Base-by-base conservation (phyloP, 2,329 filamentous ascomycete genomes). In the Microsporum ferrugineum region DNA sequence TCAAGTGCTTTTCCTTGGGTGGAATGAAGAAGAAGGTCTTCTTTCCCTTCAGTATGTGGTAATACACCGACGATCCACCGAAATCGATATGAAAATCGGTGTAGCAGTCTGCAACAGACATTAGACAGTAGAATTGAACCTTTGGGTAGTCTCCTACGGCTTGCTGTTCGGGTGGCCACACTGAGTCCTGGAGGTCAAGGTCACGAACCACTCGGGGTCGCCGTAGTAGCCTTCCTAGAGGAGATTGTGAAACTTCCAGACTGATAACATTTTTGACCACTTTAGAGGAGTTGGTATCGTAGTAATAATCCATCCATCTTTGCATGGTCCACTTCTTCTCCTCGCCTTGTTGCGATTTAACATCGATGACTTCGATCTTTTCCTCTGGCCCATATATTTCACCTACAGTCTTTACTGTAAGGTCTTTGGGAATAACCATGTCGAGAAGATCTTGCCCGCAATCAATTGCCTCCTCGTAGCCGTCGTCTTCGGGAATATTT, bases 21-120 rank as follows among this genome's bases (percentile, higher is more conserved):
- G 84, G 84, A 60, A 88, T 86, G 74, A 88, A 87, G 71, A 88
- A 86, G 71, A 88, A 88, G 0, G 84, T 85, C 71, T 88, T 88
- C 67, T 80, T 84, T 61, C 85, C 85, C 65, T 84, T 84, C 60
- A 87, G 72, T 64, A 88, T 87, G 67, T 87, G 85, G 65, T 88
- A 88, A 68, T 84, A 88, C 4, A 88, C 85, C 0, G 84, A 87
- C 2, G 85, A 87, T 3, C 85, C 85, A 39, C 84, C 85, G 71
- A 88, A 88, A 68, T 88, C 85, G 68, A 88, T 85, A 71, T 88
- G 85, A 66, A 88, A 88, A 70, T 88, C 85, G 23, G 85, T 88
- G 65, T 86, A 88, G 71, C 84, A 86, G 70, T 88, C 84, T 10
- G 84, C 83, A 27, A 87, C 84, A 3, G 85, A 87, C 85, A 88